Evolutionary conservation across 495 filamentous ascomycete species (phyloP).

Genomic region (Annulohypoxylon nitens): DNA sequence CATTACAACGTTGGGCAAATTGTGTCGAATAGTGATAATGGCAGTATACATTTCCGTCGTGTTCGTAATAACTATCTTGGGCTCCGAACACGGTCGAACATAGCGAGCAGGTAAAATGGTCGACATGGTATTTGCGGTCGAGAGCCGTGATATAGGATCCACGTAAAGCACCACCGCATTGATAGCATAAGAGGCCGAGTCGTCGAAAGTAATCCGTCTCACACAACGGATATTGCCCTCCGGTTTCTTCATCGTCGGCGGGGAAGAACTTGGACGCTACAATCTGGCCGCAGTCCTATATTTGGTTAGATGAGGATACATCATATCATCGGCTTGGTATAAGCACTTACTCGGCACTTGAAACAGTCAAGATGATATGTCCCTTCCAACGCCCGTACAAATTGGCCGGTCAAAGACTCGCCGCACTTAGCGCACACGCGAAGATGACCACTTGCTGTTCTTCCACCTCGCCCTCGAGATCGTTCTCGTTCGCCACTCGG

Average conservation of each 20-base stretch:
- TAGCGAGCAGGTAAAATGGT: conserved; percentile 98
- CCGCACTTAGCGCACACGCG: conserved; percentile 90
- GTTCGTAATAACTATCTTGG: conserved; percentile 98
- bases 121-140: conserved; percentile 98
- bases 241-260: conserved; percentile 86
- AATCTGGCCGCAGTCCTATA: conserved; percentile 92
- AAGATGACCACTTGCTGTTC: conserved; percentile 65
- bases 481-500: conserved; percentile 64
- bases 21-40: conserved; percentile 99
- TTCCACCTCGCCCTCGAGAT: conserved; percentile 58
- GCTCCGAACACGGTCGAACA: conserved; percentile 98
- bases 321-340: neutral
- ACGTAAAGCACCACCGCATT: conserved; percentile 92
- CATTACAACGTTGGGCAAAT: conserved; percentile 95
- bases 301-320: conserved; percentile 35
- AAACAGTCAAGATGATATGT: conserved; percentile 99
- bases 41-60: conserved; percentile 95
- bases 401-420: conserved; percentile 89
- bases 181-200: conserved; percentile 88
- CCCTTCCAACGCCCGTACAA: conserved; percentile 90
- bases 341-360: conserved; percentile 84
- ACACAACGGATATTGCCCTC: conserved; percentile 92
- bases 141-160: conserved; percentile 98
- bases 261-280: conserved; percentile 99
- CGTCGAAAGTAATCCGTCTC: conserved; percentile 98